phyloP scores from a whole-genome alignment of 129 eudicot genomes.

The Tagetes erecta region DNA sequence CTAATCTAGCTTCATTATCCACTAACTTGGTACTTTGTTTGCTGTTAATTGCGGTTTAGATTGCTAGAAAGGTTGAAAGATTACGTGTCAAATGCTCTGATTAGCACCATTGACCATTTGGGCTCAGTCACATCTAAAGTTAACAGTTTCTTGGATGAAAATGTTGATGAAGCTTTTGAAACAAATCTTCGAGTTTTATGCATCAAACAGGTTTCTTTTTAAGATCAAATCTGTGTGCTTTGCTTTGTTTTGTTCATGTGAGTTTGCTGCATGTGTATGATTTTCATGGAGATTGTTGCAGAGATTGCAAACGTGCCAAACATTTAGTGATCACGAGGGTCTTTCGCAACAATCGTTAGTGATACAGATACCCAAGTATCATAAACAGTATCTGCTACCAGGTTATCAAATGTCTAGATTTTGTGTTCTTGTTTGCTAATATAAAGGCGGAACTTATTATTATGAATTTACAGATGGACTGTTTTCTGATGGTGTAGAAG shows the following conservation, averaged over 20 bases:
- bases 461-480: conserved; percentile 6
- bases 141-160: conserved; percentile 58
- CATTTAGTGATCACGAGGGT: conserved; percentile 42
- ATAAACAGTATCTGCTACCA: conserved; percentile 62
- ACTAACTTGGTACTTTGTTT: neutral
- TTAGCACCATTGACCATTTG: conserved; percentile 85
- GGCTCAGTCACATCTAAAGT: conserved; percentile 77
- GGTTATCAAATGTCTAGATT: conserved; percentile 33
- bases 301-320: conserved; percentile 62
- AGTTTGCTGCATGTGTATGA: neutral
- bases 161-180: conserved; percentile 47
- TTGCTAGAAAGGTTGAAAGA: conserved; percentile 66
- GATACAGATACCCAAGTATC: conserved; percentile 52
- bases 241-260: neutral
- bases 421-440: neutral
- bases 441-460: neutral
- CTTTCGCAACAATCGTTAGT: conserved; percentile 47
- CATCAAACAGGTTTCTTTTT: conserved; percentile 62
- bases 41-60: conserved; percentile 35
- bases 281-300: conserved; percentile 27
- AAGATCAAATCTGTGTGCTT: neutral
- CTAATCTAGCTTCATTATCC: neutral
- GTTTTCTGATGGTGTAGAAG: conserved; percentile 40
- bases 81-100: conserved; percentile 65
- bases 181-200: conserved; percentile 54